Base-by-base conservation (phyloP, 306 rosid species). In the Arachis hypogaea region DNA sequence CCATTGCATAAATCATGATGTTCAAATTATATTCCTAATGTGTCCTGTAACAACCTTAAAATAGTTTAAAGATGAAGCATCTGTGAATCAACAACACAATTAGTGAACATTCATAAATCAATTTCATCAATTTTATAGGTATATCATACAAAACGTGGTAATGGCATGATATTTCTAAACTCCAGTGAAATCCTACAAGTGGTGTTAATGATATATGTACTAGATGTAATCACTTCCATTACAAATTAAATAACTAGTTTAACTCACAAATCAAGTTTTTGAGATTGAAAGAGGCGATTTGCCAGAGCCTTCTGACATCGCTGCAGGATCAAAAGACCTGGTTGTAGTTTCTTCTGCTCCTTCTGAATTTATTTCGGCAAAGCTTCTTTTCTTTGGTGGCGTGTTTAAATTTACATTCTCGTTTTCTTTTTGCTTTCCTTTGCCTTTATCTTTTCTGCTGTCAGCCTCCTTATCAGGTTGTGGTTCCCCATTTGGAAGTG, bases 301-400 rank as follows among this genome's bases (percentile, higher is more conserved):
- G 47, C 88, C 78, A 75, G 77, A 82, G 63, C 78, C 84, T 72
- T 81, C 82, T 9, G 45, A 76, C 36, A 38, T 69, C 33, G 74
- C 78, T 14, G 77, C 69, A 16, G 85, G 79, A 82, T 81, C 86
- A 45, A 69, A 78, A 63, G 84, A 76, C 78, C 72, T 78, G 62
- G 74, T 57, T 9, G 67, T 74, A 54, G 73, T 80, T 70, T 84
- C 86, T 38, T 78, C 85, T 8, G 78, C 89, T 72, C 82, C 93
- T 46, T 69, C 88, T 22, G 55, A 68, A 82, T 79, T 86, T 59
- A 81, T 72, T 62, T 88, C 90, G 68, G 70, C 46, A 52, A 74
- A 89, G 81, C 87, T 88, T 87, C 96, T 84, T 80, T 94, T 94
- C 95, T 88, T 94, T 14, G 81, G 47, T 51, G 77, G 16, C 18